Evolutionary conservation across 441 rosid species (phyloP).

Genomic region (Theobroma grandiflorum): DNA sequence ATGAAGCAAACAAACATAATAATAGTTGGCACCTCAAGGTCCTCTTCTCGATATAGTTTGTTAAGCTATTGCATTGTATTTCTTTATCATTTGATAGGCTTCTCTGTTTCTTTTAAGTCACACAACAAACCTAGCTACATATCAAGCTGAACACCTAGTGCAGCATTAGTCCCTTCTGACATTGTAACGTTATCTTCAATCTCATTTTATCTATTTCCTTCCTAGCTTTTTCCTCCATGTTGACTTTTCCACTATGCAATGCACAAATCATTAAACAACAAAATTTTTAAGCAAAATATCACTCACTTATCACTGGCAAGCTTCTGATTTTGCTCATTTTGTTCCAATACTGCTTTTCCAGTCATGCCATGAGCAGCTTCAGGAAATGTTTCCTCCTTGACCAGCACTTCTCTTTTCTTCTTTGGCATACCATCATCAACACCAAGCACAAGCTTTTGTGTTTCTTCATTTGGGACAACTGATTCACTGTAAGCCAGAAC

Average conservation of each 20-base stretch:
- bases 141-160: slow-evolving; percentile 26
- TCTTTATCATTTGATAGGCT: background rate
- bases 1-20: background rate
- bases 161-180: slow-evolving; percentile 23
- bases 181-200: slow-evolving; percentile 21
- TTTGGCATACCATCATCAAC: slow-evolving; percentile 24
- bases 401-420: slow-evolving; percentile 32
- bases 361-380: slow-evolving; percentile 15
- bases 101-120: background rate
- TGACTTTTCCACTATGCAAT: background rate
- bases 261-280: background rate
- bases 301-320: slow-evolving; percentile 36
- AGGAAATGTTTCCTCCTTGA: slow-evolving; percentile 31
- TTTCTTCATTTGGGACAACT: too few species aligned
- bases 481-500: too few species aligned
- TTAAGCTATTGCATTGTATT: background rate
- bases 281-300: background rate
- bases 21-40: background rate
- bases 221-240: slow-evolving; percentile 25
- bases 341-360: background rate
- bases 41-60: background rate
- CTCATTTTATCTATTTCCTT: slow-evolving; percentile 31
- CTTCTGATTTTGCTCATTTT: slow-evolving; percentile 27
- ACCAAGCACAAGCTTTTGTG: background rate
- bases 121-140: slow-evolving; percentile 38